Conservation (phyloP, 306 rosid genomes). For the Castanea mollissima region DNA sequence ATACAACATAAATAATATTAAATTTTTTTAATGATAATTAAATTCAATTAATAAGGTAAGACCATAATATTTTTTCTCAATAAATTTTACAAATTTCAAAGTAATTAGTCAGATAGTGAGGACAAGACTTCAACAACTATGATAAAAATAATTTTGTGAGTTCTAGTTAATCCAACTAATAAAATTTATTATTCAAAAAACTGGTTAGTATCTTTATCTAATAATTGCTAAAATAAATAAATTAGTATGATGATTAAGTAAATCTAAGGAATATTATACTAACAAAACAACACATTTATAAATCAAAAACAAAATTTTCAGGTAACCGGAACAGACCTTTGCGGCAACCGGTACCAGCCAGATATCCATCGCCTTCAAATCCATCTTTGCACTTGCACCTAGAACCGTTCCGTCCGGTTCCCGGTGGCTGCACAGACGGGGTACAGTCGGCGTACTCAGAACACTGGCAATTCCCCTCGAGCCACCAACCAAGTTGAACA, state of each 20-base stretch:
- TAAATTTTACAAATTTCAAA: too few species aligned
- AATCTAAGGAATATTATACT: too few species aligned
- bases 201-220: fast-evolving
- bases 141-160: too few species aligned
- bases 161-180: background rate
- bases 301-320: background rate
- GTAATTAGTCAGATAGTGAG: too few species aligned
- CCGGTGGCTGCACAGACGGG: conserved; percentile 16
- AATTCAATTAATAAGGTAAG: too few species aligned
- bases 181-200: background rate
- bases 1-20: too few species aligned
- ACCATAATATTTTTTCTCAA: too few species aligned
- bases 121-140: too few species aligned
- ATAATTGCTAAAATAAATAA: too few species aligned
- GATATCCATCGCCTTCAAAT: conserved; percentile 65
- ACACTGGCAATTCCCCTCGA: conserved; percentile 63
- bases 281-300: too few species aligned
- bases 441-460: conserved; percentile 53
- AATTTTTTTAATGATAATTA: too few species aligned
- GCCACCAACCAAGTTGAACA: conserved; percentile 84
- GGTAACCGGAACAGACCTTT: conserved; percentile 57
- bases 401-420: conserved; percentile 27
- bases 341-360: conserved; percentile 68
- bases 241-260: too few species aligned
- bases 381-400: conserved; percentile 63